Evolutionary conservation across 306 rosid species (phyloP).

Genomic region (Quillaja saponaria): DNA sequence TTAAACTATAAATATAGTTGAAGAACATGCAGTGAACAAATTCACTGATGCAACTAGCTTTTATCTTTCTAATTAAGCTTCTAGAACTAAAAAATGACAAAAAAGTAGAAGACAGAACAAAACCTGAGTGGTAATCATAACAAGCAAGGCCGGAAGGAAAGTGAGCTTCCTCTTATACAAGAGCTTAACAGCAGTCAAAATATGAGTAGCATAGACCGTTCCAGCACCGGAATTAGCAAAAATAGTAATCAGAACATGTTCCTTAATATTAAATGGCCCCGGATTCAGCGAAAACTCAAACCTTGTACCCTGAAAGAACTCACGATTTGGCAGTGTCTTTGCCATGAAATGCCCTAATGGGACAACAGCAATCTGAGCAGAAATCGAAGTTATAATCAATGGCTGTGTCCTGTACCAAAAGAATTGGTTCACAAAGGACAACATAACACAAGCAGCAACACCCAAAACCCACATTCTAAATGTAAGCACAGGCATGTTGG

Average conservation of each 20-base stretch:
- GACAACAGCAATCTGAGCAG: conserved; percentile 91
- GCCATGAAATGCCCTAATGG: conserved; percentile 89
- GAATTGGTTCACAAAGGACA: conserved; percentile 87
- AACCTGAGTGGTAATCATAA: conserved; percentile 92
- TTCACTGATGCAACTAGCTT: neutral
- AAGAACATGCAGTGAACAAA: too few species aligned
- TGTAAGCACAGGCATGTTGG: conserved; percentile 57
- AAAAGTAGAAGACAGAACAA: neutral
- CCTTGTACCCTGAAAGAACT: conserved; percentile 47
- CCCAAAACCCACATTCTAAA: conserved; percentile 93
- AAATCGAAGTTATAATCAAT: conserved; percentile 51
- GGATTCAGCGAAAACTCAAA: conserved; percentile 71
- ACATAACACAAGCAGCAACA: conserved; percentile 53
- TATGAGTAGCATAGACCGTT: conserved; percentile 66
- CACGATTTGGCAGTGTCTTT: conserved; percentile 45
- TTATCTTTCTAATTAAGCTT: neutral
- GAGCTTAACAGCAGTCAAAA: conserved; percentile 76
- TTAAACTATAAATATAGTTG: too few species aligned
- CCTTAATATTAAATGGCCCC: conserved; percentile 84
- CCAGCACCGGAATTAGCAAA: conserved; percentile 86
- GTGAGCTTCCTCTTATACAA: conserved; percentile 54
- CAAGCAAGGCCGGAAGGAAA: conserved; percentile 62
- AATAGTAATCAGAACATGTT: conserved; percentile 84
- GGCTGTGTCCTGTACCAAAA: conserved; percentile 88
- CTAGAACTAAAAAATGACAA: neutral